Evolutionary conservation across 1,139 yeast species (phyloP), one percentile per base, ranked within the genome.

Genomic region (Pichia kudriavzevii): DNA sequence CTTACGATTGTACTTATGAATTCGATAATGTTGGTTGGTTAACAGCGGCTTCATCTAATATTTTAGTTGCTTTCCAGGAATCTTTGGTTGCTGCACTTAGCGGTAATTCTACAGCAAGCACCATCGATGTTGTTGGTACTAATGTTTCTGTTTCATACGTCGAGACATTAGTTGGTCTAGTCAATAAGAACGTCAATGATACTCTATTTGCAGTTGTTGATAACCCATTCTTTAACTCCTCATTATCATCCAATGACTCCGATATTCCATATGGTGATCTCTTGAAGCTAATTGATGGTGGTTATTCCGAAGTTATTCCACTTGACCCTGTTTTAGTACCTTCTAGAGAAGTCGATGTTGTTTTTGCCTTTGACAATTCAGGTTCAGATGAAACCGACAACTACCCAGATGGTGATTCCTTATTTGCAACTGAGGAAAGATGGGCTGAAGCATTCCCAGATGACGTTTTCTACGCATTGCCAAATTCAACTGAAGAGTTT

Each of bases 21-120:
- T 78, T 69, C 47, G 94, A 83, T 52, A 79, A 79, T 47, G 70
- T 74, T n/a, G 88, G 85, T 0, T 82, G 78, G 47, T 56, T 83
- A 8, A 66, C 79, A 15, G 94, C 81, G 0, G 72, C 88, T 0
- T 79, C 93, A 0, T 78, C 93, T 0, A 48, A 53, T 26, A 42
- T 51, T 16, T 35, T 53, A 22, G 47, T 49, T 14, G 41, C 34
- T 12, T 44, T 41, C 23, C 41, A 38, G 28, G 32, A 17, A 5
- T 14, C 30, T 12, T 21, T 39, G 9, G 26, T 26, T 2, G 42
- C 31, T 30, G 40, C 38, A 27, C 15, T 38, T 16, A n/a, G 33
- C 8, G 39, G 39, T 22, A 23, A 40, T 26, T 12, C 30, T 7
- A 22, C 30, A 11, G 23, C 24, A 6, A 12, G 25, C 13, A 32